A percentile compares a stretch with the other conserved stretches of the same genome.
These are phyloP conservation scores for Daldinia grandis DNA, from an alignment of 495 filamentous ascomycete genomes.

Conservation along the genomic window DNA sequence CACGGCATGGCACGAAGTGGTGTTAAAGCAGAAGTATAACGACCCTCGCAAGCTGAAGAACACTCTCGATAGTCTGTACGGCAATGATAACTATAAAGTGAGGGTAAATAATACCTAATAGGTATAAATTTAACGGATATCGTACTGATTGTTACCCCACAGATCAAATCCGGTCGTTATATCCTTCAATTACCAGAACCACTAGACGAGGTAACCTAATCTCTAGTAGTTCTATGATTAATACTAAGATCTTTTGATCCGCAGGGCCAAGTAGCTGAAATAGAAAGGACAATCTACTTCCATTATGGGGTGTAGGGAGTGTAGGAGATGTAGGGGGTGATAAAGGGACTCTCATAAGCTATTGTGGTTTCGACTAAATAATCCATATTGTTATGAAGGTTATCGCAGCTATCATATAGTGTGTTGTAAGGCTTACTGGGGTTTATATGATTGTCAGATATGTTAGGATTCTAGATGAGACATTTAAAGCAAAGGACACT, in stretches of 20 bases:
- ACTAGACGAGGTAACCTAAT: background rate
- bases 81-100: background rate
- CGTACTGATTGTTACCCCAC: background rate
- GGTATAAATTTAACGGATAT: background rate
- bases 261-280: background rate
- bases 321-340: background rate
- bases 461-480: no score
- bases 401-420: background rate
- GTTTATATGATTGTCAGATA: no score
- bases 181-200: background rate
- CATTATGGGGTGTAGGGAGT: background rate
- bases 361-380: no score
- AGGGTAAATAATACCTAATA: no score
- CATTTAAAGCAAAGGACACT: no score
- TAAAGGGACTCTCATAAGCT: background rate
- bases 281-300: background rate
- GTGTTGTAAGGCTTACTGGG: background rate
- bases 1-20: background rate
- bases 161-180: background rate
- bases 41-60: background rate
- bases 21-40: background rate
- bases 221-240: background rate
- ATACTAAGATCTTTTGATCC: background rate
- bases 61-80: background rate
- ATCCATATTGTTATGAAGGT: background rate